These are phyloP conservation scores for Zygotorulaspora sp. DNA, from an alignment of 805 yeast species.

Conservation along the genomic window DNA sequence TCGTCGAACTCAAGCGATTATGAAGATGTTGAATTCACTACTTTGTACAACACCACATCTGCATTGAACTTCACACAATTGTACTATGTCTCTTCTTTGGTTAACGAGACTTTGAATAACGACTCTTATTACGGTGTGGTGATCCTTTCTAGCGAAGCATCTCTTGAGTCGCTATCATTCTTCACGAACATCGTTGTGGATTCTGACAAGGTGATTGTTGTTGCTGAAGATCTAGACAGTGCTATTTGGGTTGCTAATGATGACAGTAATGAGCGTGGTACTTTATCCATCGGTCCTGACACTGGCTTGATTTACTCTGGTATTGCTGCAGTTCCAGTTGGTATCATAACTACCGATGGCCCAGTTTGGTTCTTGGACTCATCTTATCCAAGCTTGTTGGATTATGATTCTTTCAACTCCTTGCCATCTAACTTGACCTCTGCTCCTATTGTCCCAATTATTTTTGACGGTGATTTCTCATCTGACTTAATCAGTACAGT, in stretches of 20 bases:
- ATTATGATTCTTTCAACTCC: conserved; percentile 21
- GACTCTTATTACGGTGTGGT: conserved; percentile 22
- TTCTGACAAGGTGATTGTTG: conserved; percentile 24
- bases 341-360: conserved; percentile 18
- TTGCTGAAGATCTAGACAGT: conserved; percentile 16
- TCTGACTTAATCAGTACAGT: conserved; percentile 15
- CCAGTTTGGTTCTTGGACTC: conserved; percentile 29
- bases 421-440: conserved; percentile 16
- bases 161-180: conserved; percentile 29
- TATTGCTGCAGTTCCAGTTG: conserved; percentile 27
- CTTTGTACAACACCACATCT: conserved; percentile 22
- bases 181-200: conserved; percentile 23
- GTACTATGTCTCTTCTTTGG: conserved; percentile 13
- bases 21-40: conserved; percentile 11
- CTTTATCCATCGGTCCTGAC: conserved; percentile 21
- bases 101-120: conserved; percentile 16
- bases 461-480: conserved; percentile 26
- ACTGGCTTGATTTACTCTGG: conserved; percentile 30
- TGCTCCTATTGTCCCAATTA: conserved; percentile 25
- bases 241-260: conserved; percentile 24
- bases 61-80: conserved; percentile 27
- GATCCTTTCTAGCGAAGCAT: conserved; percentile 21
- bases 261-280: conserved; percentile 24
- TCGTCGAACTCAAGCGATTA: conserved; percentile 11
- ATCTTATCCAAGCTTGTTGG: conserved; percentile 19